phyloP scores from a whole-genome alignment of 2,329 filamentous ascomycete genomes.

The Colletotrichum sp. region DNA sequence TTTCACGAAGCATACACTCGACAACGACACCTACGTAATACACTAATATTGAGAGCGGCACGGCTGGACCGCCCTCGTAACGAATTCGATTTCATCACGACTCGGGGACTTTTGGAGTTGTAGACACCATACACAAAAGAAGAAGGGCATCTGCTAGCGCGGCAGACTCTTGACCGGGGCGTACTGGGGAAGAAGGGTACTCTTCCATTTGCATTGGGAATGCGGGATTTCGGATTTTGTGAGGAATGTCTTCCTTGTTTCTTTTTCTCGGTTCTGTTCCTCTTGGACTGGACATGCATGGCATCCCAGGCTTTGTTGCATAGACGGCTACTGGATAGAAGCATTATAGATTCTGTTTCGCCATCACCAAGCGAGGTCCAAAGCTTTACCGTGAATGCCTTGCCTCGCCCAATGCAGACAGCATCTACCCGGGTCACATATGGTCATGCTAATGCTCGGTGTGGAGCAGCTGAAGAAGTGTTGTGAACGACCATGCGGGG shows the following conservation, averaged over 20 bases:
- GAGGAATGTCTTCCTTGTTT: background rate
- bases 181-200: background rate
- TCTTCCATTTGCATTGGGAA: constrained; percentile 1
- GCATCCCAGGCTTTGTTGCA: constrained; percentile 6
- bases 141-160: background rate
- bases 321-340: constrained; percentile 18
- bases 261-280: background rate
- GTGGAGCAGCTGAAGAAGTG: background rate
- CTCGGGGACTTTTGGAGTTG: background rate
- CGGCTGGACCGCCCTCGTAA: constrained; percentile 17
- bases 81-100: constrained; percentile 5
- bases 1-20: background rate
- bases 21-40: constrained; percentile 9
- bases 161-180: background rate
- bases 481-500: background rate
- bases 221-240: background rate
- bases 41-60: constrained; percentile 18
- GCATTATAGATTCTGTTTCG: constrained; percentile 12
- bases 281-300: background rate
- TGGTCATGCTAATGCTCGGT: background rate
- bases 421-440: background rate
- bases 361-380: background rate
- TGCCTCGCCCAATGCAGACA: background rate
- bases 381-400: background rate
- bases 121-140: constrained; percentile 4